A percentile compares a stretch with the other conserved stretches of the same genome.
Conservation (phyloP, 352 stramenopile genomes). For the Phytophthora gonapodyides region DNA sequence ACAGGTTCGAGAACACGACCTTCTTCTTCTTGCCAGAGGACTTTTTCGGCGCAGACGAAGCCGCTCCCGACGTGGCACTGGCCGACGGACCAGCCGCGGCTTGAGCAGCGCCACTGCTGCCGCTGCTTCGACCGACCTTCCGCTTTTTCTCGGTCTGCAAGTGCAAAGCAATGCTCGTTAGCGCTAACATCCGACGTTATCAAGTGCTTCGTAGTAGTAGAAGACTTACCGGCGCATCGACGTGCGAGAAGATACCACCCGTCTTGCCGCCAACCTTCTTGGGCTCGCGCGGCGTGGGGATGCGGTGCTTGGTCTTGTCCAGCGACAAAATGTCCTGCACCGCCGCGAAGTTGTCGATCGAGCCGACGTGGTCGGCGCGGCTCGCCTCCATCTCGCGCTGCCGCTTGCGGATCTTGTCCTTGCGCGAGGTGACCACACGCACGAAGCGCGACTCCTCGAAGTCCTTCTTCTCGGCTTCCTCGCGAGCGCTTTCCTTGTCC, state of each 20-base stretch:
- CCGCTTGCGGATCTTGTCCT: slow-evolving; percentile 89
- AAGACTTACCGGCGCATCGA: slow-evolving; percentile 66
- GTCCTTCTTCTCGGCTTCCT: slow-evolving; percentile 84
- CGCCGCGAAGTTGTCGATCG: slow-evolving; percentile 88
- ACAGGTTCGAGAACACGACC: slow-evolving; percentile 80
- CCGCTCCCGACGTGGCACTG: neutral
- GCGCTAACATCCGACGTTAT: slow-evolving; percentile 1
- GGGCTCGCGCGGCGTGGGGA: slow-evolving; percentile 46
- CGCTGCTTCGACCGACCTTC: slow-evolving; percentile 37
- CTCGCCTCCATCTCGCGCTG: slow-evolving; percentile 82
- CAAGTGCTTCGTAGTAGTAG: too few species aligned
- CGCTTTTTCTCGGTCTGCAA: slow-evolving; percentile 69
- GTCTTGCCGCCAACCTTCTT: slow-evolving; percentile 77
- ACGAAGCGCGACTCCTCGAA: slow-evolving; percentile 89
- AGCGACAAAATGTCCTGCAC: slow-evolving; percentile 80
- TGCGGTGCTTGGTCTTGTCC: slow-evolving; percentile 76
- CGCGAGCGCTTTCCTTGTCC: slow-evolving; percentile 83
- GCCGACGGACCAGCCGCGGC: neutral
- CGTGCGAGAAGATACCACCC: slow-evolving; percentile 83
- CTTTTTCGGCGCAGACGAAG: slow-evolving; percentile 23
- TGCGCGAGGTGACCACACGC: slow-evolving; percentile 83
- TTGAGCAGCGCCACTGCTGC: slow-evolving; percentile 3
- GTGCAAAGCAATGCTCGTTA: slow-evolving; percentile 9
- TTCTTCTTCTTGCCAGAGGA: slow-evolving; percentile 71
- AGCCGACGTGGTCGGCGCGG: slow-evolving; percentile 70